Conservation (phyloP, 768 basidiomycete species). For the Russula emetica region DNA sequence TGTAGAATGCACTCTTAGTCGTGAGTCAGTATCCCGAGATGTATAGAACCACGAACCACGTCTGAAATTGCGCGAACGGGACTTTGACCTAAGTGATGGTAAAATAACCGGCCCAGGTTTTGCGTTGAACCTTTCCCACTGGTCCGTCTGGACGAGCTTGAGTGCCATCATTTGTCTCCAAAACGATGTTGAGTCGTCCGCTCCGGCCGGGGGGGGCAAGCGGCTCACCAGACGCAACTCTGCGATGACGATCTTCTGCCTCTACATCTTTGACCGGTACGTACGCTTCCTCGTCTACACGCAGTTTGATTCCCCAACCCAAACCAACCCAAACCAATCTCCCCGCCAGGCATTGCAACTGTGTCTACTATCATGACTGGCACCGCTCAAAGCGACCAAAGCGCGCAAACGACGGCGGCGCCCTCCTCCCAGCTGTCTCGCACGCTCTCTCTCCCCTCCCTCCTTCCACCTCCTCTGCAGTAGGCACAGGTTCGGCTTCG, state of each 20-base stretch:
- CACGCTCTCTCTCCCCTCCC: constrained; percentile 50
- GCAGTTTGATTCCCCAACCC: background rate
- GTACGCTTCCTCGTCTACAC: constrained; percentile 28
- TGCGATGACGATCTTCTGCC: constrained; percentile 75
- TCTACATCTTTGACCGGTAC: constrained; percentile 91
- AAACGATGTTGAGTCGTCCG: too few species aligned
- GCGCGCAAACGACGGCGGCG: constrained; percentile 61
- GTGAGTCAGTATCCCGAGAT: background rate
- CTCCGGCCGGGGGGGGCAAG: background rate
- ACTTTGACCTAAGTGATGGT: background rate
- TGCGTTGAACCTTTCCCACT: too few species aligned
- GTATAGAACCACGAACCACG: background rate
- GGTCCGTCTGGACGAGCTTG: too few species aligned
- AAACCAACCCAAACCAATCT: too few species aligned
- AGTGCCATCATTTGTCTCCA: too few species aligned
- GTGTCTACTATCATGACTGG: constrained; percentile 96
- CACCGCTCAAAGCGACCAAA: constrained; percentile 72
- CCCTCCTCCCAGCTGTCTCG: constrained; percentile 76
- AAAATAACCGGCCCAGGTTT: too few species aligned
- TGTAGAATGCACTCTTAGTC: background rate
- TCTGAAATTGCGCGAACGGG: background rate
- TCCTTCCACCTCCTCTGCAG: constrained; percentile 25
- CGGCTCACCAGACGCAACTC: background rate
- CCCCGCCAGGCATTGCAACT: constrained; percentile 72
- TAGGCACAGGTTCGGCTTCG: constrained; percentile 11